Percentiles rank a stretch among this genome's conserved stretches.
Evolutionary conservation across 2,329 filamentous ascomycete genomes (phyloP).

Genomic region (Clarireedia hainanense): DNA sequence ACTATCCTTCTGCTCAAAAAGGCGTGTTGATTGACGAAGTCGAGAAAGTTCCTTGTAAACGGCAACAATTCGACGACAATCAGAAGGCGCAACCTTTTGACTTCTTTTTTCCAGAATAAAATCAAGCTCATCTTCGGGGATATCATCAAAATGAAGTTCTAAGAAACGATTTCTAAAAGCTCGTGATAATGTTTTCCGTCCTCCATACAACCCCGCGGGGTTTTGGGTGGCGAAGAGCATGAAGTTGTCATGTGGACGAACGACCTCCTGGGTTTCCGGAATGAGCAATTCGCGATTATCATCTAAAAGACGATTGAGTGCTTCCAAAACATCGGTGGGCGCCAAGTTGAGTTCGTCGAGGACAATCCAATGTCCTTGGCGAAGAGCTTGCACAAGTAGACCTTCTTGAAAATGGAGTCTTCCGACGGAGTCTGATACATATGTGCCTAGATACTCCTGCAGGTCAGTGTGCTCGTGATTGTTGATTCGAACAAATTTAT

Average conservation of each 20-base stretch:
- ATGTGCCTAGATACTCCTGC: slow-evolving; percentile 94
- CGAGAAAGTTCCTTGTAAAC: slow-evolving; percentile 91
- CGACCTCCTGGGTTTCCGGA: slow-evolving; percentile 90
- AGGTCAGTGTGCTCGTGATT: slow-evolving; percentile 99
- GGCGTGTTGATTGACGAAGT: slow-evolving; percentile 76
- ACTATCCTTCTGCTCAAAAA: slow-evolving; percentile 96
- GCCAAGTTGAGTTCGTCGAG: slow-evolving; percentile 96
- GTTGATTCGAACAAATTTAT: slow-evolving; percentile 97
- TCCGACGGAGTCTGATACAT: slow-evolving; percentile 78
- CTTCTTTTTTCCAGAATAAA: slow-evolving; percentile 85
- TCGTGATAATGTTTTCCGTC: slow-evolving; percentile 83
- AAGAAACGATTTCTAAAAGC: slow-evolving; percentile 96
- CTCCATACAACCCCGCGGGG: slow-evolving; percentile 89
- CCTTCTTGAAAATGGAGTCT: slow-evolving; percentile 89
- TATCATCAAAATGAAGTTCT: slow-evolving; percentile 96
- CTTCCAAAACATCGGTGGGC: slow-evolving; percentile 93
- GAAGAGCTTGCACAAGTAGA: slow-evolving; percentile 82
- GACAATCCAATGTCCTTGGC: slow-evolving; percentile 95
- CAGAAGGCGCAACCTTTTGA: slow-evolving; percentile 78
- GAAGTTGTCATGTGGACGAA: slow-evolving; percentile 88
- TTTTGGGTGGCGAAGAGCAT: slow-evolving; percentile 99
- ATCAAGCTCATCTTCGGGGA: slow-evolving; percentile 88
- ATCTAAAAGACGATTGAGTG: slow-evolving; percentile 87
- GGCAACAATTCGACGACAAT: slow-evolving; percentile 82
- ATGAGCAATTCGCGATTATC: slow-evolving; percentile 95